Percentiles rank a stretch among this genome's conserved stretches.
phyloP scores from a whole-genome alignment of 371 early-diverging fungal genomes.

The Zopfochytrium polystomum region DNA sequence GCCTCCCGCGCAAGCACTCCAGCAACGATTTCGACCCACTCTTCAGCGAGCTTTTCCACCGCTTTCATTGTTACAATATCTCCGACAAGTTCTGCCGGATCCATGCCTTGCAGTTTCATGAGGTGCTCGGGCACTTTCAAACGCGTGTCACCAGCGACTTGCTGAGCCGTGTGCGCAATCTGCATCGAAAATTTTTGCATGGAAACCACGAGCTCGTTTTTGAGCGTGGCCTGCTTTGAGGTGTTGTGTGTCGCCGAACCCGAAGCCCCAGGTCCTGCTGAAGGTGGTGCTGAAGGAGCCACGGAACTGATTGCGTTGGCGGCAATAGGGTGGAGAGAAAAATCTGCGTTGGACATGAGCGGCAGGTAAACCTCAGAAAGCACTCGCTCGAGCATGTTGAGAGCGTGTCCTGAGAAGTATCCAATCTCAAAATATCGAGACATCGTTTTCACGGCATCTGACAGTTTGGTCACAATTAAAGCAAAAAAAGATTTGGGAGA shows the following conservation, averaged over 20 bases:
- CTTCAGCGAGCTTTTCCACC: slow-evolving; percentile 49
- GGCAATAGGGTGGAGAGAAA: slow-evolving; percentile 8
- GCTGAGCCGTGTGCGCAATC: slow-evolving; percentile 53
- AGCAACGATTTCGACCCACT: slow-evolving; percentile 52
- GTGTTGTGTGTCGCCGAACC: slow-evolving; percentile 11
- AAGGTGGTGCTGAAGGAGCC: slow-evolving; percentile 7
- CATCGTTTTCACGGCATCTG: slow-evolving; percentile 33
- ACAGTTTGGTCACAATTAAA: neutral
- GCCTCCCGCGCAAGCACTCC: slow-evolving; percentile 43
- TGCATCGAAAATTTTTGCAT: slow-evolving; percentile 52
- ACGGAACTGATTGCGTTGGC: slow-evolving; percentile 10
- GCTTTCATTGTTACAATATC: slow-evolving; percentile 31
- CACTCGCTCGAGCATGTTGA: slow-evolving; percentile 52
- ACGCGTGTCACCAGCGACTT: slow-evolving; percentile 51
- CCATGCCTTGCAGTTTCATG: slow-evolving; percentile 18
- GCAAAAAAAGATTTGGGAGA: neutral
- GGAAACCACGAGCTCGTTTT: slow-evolving; percentile 42
- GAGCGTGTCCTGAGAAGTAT: slow-evolving; percentile 50
- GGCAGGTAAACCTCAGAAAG: slow-evolving; percentile 53
- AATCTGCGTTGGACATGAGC: slow-evolving; percentile 36
- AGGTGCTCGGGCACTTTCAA: slow-evolving; percentile 51
- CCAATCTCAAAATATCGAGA: slow-evolving; percentile 46
- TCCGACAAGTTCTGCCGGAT: slow-evolving; percentile 30
- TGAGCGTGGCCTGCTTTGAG: slow-evolving; percentile 31
- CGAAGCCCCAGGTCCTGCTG: slow-evolving; percentile 5